Conservation (phyloP, 2,329 filamentous ascomycete genomes). For the Colletotrichum acutatum region DNA sequence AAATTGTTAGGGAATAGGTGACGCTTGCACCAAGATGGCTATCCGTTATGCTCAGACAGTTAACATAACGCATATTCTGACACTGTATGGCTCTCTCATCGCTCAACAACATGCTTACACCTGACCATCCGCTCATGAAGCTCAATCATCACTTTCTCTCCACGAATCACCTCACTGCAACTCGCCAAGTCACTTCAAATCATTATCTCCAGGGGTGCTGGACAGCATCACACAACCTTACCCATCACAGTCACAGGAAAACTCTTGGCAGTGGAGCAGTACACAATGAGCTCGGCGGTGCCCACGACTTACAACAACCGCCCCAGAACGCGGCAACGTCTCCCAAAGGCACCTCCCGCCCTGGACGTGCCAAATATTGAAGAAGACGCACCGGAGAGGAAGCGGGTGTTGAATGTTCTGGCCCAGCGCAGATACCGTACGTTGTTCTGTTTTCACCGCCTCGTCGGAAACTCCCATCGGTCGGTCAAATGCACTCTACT, state of each 20-base stretch:
- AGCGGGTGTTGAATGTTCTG: constrained; percentile 63
- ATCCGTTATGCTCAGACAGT: not conserved
- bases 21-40: not conserved
- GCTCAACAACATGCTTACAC: not conserved
- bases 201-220: not conserved
- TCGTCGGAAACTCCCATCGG: not conserved
- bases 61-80: not conserved
- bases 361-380: constrained; percentile 60
- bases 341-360: constrained; percentile 51
- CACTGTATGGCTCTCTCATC: not conserved
- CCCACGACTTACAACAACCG: constrained; percentile 16
- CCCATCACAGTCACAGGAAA: not conserved
- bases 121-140: not conserved
- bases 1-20: not conserved
- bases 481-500: not conserved
- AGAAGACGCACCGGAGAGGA: constrained; percentile 63
- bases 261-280: not conserved
- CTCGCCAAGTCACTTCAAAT: not conserved
- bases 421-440: constrained; percentile 65
- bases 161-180: not conserved
- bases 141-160: not conserved
- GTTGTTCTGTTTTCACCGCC: constrained; percentile 23
- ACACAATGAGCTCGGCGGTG: not conserved
- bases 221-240: not conserved
- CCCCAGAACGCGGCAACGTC: constrained; percentile 48